Evolutionary conservation across 495 filamentous ascomycete genomes (phyloP), one percentile per base, ranked within the genome.

Genomic region (Clohesyomyces aquaticus): DNA sequence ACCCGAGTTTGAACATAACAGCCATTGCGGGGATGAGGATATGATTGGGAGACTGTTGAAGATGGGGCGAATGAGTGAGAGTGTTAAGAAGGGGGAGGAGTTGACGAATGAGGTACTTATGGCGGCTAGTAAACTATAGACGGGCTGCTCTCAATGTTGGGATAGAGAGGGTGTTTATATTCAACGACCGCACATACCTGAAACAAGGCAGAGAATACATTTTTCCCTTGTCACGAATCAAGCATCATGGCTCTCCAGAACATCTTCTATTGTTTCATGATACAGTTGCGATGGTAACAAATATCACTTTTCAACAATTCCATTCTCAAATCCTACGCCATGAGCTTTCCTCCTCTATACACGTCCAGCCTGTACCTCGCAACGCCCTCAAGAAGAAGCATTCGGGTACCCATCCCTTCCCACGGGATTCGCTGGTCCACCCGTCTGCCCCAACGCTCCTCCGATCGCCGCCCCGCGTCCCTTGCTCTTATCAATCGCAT

Each of bases 1-100:
- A 67, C 92, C 93, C 35, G 88, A 91, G 74, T 96, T 95, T 77
- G 88, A 87, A 72, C 87, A 91, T 69, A 91, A 92, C 70, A 75
- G 74, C n/a, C 81, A 89, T 70, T 85, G 88, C 69, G 92, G 92
- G 0, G 91, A 96, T 71, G 91, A 96, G 77, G 77, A 75, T 14
- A 81, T 93, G 72, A 91, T 96, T 67, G 77, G 75, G 58, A 72
- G 76, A 42, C 71, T 94, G 70, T 69, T 84, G 55, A 77, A 77
- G 59, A 74, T 85, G 68, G 90, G 91, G 16, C 72, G 81, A 67
- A 71, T 95, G 65, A 73, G 73, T 51, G 82, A 81, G 66, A 83
- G 80, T 67, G 81, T 77, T 67, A 81, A 75, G 66, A 67, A 76
- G 22, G 80, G 77, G 27, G 80, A 81, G 52, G 77, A 82, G 65